Conservation (phyloP, 2,329 filamentous ascomycete species). For the Cladosporium velox region DNA sequence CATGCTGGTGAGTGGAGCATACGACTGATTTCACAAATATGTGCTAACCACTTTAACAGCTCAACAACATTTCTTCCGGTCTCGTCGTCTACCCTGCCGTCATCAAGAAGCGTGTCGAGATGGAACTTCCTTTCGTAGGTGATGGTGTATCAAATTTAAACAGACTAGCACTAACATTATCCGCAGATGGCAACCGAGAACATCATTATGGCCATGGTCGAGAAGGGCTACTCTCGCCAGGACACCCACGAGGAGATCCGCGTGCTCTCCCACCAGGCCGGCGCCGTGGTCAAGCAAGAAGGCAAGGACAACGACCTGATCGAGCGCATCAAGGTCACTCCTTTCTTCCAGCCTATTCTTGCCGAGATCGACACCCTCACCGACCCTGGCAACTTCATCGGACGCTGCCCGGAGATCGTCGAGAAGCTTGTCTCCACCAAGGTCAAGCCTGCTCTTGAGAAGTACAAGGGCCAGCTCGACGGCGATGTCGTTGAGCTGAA, state of each 20-base stretch:
- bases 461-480: slow-evolving; percentile 34
- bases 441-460: slow-evolving; percentile 40
- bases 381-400: slow-evolving; percentile 42
- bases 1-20: slow-evolving; percentile 48
- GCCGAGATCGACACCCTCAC: slow-evolving; percentile 40
- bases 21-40: background rate
- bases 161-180: background rate
- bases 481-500: slow-evolving; percentile 33
- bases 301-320: slow-evolving; percentile 81
- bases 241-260: slow-evolving; percentile 84
- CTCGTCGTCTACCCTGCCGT: slow-evolving; percentile 76
- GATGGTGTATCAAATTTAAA: too few relatives aligned
- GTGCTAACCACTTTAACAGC: slow-evolving; percentile 27
- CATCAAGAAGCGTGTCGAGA: slow-evolving; percentile 67
- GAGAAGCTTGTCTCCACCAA: slow-evolving; percentile 41
- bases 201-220: slow-evolving; percentile 77
- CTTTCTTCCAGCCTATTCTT: slow-evolving; percentile 66
- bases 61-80: slow-evolving; percentile 70
- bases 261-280: slow-evolving; percentile 76
- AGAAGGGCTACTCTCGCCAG: slow-evolving; percentile 70
- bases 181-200: slow-evolving; percentile 47
- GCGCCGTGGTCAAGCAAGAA: slow-evolving; percentile 68
- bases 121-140: slow-evolving; percentile 72
- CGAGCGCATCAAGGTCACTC: slow-evolving; percentile 68
- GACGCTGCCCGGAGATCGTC: slow-evolving; percentile 43